Base-by-base conservation (phyloP, 805 yeast species). In the Ogataea zsoltii region DNA sequence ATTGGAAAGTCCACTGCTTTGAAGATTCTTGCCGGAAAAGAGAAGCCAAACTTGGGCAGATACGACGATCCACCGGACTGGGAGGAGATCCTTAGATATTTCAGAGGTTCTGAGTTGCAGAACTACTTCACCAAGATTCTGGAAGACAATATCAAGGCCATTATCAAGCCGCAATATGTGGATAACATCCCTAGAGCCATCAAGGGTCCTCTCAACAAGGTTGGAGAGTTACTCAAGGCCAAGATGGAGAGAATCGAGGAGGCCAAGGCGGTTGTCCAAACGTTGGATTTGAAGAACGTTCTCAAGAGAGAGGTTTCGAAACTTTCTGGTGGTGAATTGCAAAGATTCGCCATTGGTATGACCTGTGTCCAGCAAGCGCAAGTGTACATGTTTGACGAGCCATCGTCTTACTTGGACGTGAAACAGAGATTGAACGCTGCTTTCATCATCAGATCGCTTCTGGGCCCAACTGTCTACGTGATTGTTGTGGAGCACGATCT, bases 351-450 rank as follows among this genome's bases (percentile, higher is more conserved):
- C 38, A 85, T 94, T 65, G 99, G 94, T 59, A 85, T 94, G 90
- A 88, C 98, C 13, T 88, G 96, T 76, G 90, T 91, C 38, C 98
- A 92, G 72, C 75, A 74, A 26, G 98, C 98, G 46, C 87, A 89
- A 58, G 98, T 94, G 36, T 94, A 94, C 73, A 94, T 94, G 99
- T 94, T 94, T 70, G 99, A 94, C 72, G 99, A 94, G 75, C 99
- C 99, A 38, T 91, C 98, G 15, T 94, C 99, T 10, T 94, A 94
- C 72, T 75, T 94, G 68, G 99, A 94, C 79, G 98, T 94, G 56
- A 94, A 94, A 72, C 99, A 94, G 74, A 92, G 99, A 82, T 80
- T 94, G 70, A 87, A 94, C 61, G 99, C 99, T 46, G 99, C 99
- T 48, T 83, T 82, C 68, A 85, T 89, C 63, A 94, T 94, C 59